Percentiles rank a stretch among this genome's conserved stretches.
These are phyloP conservation scores for Aureobasidium vineae DNA, from an alignment of 2,329 filamentous ascomycete species.

Conservation along the genomic window DNA sequence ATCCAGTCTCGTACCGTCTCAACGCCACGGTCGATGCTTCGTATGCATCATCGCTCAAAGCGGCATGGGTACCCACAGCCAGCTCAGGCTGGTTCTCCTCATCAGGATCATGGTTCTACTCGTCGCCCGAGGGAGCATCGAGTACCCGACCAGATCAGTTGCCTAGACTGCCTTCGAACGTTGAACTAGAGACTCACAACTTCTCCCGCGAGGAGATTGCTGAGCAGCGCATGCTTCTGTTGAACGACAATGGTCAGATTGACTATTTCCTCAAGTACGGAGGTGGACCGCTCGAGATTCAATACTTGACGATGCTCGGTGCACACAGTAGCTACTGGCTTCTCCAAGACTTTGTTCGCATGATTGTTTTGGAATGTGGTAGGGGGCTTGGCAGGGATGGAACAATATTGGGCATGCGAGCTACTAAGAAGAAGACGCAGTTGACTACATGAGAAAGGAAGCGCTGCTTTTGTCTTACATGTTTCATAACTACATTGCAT, in stretches of 20 bases:
- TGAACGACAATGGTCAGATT: constrained; percentile 96
- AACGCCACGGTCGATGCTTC: constrained; percentile 83
- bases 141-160: constrained; percentile 35
- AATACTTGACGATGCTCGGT: constrained; percentile 95
- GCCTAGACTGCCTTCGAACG: constrained; percentile 48
- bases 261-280: constrained; percentile 85
- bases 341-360: constrained; percentile 79
- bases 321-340: constrained; percentile 96
- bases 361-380: constrained; percentile 86
- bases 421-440: constrained; percentile 50
- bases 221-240: constrained; percentile 78
- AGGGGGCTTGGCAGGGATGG: constrained; percentile 65
- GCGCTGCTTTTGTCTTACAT: background rate
- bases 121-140: constrained; percentile 29
- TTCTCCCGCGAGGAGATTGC: constrained; percentile 90
- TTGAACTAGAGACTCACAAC: constrained; percentile 96
- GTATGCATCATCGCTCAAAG: constrained; percentile 74
- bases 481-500: background rate
- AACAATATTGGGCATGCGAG: constrained; percentile 54
- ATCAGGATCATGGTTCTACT: constrained; percentile 22
- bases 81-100: constrained; percentile 50
- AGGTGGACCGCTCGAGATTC: constrained; percentile 84
- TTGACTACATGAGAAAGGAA: background rate
- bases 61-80: constrained; percentile 74
- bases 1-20: constrained; percentile 84